These are phyloP conservation scores for Paramecium sonneborni DNA, from an alignment of 73 alveolate species.

Conservation along the genomic window DNA sequence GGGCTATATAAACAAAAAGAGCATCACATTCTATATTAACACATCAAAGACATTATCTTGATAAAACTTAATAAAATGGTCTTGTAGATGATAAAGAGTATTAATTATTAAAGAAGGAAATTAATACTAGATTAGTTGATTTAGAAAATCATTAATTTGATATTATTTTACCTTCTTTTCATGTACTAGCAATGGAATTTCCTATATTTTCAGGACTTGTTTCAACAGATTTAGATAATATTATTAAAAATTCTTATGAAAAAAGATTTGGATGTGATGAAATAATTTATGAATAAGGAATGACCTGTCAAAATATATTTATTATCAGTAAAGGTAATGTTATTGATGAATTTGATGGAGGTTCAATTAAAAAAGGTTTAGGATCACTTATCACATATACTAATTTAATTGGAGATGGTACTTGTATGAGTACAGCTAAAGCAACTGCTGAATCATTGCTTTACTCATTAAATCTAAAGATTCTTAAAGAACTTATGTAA, in stretches of 20 bases:
- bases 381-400: slow-evolving; percentile 56
- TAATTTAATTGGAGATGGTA: slow-evolving; percentile 32
- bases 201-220: slow-evolving; percentile 51
- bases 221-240: slow-evolving; percentile 25
- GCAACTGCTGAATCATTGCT: background rate
- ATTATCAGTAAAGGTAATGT: slow-evolving; percentile 59
- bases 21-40: slow-evolving; percentile 63
- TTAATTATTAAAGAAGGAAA: background rate
- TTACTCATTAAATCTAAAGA: background rate
- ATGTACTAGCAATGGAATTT: slow-evolving; percentile 60
- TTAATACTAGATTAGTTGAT: slow-evolving; percentile 40
- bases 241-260: slow-evolving; percentile 1
- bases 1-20: slow-evolving; percentile 71
- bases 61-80: slow-evolving; percentile 49
- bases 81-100: slow-evolving; percentile 52
- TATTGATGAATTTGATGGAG: slow-evolving; percentile 39
- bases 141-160: slow-evolving; percentile 50
- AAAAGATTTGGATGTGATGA: slow-evolving; percentile 31
- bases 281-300: slow-evolving; percentile 54
- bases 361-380: slow-evolving; percentile 46
- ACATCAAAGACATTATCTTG: slow-evolving; percentile 37
- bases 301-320: slow-evolving; percentile 40
- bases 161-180: slow-evolving; percentile 35
- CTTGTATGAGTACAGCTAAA: slow-evolving; percentile 6
- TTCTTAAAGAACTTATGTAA: background rate